Evolutionary conservation across 164 flowering plant genomes (phyloP), one percentile per base, ranked within the genome.

Genomic region (Vitis riparia): DNA sequence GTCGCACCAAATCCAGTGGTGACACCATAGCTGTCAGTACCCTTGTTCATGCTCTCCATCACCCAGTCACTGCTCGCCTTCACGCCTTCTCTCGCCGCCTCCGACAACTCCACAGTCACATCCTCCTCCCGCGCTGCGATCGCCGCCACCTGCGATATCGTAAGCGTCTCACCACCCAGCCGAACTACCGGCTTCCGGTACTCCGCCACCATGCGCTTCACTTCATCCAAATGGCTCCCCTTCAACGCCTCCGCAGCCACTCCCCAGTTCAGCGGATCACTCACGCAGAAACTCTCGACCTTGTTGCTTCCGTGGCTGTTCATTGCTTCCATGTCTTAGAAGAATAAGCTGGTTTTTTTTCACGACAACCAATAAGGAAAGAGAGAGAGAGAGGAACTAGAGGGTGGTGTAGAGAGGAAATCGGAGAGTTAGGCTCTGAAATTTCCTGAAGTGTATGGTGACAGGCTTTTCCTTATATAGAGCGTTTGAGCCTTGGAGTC

Each of bases 31-130:
- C 87, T 87, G 51, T 87, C 91, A 0, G 85, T 85, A 17, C 91
- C 91, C 19, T 79, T 85, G 48, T 52, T 74, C 85, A 87, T 82
- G 75, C 89, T 81, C 3, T 88, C 91, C 85, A 86, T 84, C 14
- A 88, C 89, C 91, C 91, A 88, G n/a, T 88, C 86, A 51, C 89
- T 86, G 75, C 91, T 86, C 16, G 89, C 91, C 77, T 83, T 81
- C 37, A 88, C 91, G 3, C 88, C 81, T 1, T 72, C 81, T 64
- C 89, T 66, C 5, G 85, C 79, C 32, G 75, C 61, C 82, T 85
- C 91, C 15, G 84, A 62, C 51, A 87, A 80, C 83, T 87, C 89
- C 57, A 87, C 88, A 76, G 32, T 73, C 10, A 76, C 79, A 2
- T 55, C 81, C 7, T 23, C 77, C 6, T 37, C 68, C 9, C 59